phyloP scores from a whole-genome alignment of 179 eudicot species.

The Spinacia oleracea region DNA sequence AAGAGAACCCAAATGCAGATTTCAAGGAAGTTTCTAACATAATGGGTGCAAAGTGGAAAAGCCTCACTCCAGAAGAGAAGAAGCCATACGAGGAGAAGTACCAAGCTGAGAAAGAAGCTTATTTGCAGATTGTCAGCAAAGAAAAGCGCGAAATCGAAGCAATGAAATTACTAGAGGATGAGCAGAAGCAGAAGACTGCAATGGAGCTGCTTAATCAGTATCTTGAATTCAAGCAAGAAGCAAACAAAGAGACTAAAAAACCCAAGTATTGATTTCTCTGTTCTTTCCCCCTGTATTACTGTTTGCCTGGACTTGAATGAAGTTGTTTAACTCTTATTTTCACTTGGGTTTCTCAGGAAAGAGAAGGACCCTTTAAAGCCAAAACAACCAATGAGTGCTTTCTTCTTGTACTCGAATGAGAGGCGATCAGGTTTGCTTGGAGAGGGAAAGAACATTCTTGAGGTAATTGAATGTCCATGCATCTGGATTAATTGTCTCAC shows the following conservation, averaged over 20 bases:
- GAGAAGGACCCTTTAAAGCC: constrained; percentile 90
- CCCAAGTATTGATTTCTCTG: constrained; percentile 35
- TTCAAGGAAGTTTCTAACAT: constrained; percentile 77
- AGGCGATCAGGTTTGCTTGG: constrained; percentile 56
- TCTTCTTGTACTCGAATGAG: constrained; percentile 63
- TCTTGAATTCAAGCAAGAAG: constrained; percentile 71
- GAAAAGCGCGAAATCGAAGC: constrained; percentile 92
- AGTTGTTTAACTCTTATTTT: not conserved
- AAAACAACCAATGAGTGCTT: constrained; percentile 80
- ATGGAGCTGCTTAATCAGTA: constrained; percentile 94
- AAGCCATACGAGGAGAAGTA: constrained; percentile 84
- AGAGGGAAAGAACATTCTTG: constrained; percentile 60
- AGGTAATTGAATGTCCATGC: constrained; percentile 56
- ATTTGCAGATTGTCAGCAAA: constrained; percentile 65
- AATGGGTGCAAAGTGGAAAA: constrained; percentile 84
- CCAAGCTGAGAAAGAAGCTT: constrained; percentile 76
- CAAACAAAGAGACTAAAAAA: constrained; percentile 63
- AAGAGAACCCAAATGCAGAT: constrained; percentile 72
- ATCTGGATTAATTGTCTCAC: not conserved
- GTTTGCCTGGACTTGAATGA: not conserved
- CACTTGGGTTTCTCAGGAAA: constrained; percentile 47
- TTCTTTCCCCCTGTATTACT: not conserved
- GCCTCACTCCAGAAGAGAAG: constrained; percentile 73
- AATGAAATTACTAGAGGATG: constrained; percentile 75
- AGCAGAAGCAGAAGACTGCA: constrained; percentile 80